Evolutionary conservation across 176 grass and related monocot genomes (phyloP).

Genomic region (Calamus simplicifolius): DNA sequence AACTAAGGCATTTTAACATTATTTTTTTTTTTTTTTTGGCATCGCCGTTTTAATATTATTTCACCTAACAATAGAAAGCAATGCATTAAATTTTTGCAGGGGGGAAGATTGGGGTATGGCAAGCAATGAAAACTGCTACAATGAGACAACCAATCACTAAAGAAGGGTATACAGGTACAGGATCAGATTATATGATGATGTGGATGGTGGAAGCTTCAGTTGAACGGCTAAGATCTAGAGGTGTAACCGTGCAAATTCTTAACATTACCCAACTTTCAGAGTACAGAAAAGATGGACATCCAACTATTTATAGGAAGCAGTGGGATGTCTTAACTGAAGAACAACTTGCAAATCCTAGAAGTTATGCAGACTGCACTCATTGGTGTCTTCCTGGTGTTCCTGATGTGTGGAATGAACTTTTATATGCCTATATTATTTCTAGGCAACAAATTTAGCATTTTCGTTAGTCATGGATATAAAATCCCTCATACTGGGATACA

Average conservation of each 20-base stretch:
- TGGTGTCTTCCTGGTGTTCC: constrained; percentile 52
- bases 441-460: too few species aligned
- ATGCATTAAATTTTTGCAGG: not conserved
- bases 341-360: constrained; percentile 24
- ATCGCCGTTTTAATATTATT: too few species aligned
- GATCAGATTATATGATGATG: constrained; percentile 39
- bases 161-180: constrained; percentile 21
- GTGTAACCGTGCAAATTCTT: constrained; percentile 47
- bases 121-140: constrained; percentile 38
- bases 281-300: constrained; percentile 69
- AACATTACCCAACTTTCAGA: constrained; percentile 71
- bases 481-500: too few species aligned
- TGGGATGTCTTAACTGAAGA: constrained; percentile 49
- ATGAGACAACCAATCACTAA: constrained; percentile 49
- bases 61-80: too few species aligned
- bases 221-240: constrained; percentile 24
- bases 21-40: too few species aligned
- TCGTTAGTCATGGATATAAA: too few species aligned
- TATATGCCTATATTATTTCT: constrained; percentile 42
- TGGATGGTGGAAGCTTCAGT: constrained; percentile 40
- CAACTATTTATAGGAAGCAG: constrained; percentile 57
- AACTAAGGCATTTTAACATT: too few species aligned
- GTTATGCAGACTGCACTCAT: constrained; percentile 39
- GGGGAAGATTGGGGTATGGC: constrained; percentile 10
- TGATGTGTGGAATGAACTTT: constrained; percentile 71